A percentile compares a stretch with the other conserved stretches of the same genome.
These are phyloP conservation scores for Nicotiana tabacum DNA, from an alignment of 257 asterid genomes.

Conservation along the genomic window DNA sequence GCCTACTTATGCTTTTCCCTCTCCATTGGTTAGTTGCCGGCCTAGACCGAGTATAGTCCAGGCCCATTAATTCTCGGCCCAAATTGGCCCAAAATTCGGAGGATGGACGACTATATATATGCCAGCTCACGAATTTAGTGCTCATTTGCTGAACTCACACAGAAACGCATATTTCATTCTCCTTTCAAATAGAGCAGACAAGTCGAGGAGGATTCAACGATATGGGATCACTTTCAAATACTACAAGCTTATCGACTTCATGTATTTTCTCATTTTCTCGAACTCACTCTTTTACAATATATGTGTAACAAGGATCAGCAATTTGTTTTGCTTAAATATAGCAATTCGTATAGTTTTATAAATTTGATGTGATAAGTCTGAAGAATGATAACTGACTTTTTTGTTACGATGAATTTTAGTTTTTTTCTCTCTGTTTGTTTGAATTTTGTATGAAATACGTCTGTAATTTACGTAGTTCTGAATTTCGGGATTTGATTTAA, in stretches of 20 bases:
- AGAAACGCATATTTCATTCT: no score
- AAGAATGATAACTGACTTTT: neutral
- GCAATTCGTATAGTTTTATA: neutral
- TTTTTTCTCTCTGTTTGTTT: neutral
- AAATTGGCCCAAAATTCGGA: neutral
- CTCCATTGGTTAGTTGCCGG: no score
- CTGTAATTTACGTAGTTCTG: neutral
- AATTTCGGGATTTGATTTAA: neutral
- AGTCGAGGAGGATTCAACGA: constrained; percentile 32
- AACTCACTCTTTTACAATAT: no score
- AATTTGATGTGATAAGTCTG: neutral
- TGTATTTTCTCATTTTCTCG: constrained; percentile 13
- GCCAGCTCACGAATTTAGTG: neutral
- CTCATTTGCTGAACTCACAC: neutral
- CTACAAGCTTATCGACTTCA: constrained; percentile 32
- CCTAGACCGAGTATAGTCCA: neutral
- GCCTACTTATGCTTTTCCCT: no score
- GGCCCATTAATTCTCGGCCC: neutral
- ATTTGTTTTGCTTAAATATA: neutral
- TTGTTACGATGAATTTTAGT: neutral
- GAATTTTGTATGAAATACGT: neutral
- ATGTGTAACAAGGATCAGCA: neutral
- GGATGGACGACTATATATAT: neutral
- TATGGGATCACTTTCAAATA: constrained; percentile 25
- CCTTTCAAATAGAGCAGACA: constrained; percentile 18